Evolutionary conservation across 129 eudicot species (phyloP).

Genomic region (Pulicaria dysenterica): DNA sequence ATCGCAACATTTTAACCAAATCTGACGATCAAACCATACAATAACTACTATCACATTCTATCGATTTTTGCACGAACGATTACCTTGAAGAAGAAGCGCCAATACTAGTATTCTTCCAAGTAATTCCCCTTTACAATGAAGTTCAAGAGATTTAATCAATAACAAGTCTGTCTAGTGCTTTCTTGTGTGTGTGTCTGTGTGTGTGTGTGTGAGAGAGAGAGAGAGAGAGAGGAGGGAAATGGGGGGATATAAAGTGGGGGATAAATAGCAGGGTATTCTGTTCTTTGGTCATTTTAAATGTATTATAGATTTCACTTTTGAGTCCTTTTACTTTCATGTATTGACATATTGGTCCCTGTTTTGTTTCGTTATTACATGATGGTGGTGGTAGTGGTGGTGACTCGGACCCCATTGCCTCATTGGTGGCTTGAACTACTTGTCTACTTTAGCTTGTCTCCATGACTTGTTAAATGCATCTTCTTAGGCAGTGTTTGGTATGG

Average conservation of each 20-base stretch:
- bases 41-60: too few species aligned
- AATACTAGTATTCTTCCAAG: background rate
- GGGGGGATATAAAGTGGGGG: slow-evolving; percentile 26
- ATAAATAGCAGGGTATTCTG: slow-evolving; percentile 22
- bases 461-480: slow-evolving; percentile 4
- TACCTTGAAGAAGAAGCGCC: too few species aligned
- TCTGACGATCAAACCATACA: background rate
- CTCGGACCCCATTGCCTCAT: slow-evolving; percentile 36
- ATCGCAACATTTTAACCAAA: slow-evolving; percentile 16
- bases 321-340: background rate
- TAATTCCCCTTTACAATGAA: background rate
- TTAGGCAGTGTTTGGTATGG: too few species aligned
- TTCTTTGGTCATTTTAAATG: slow-evolving; percentile 16
- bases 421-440: slow-evolving; percentile 38
- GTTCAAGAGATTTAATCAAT: slow-evolving; percentile 4
- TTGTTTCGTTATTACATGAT: slow-evolving; percentile 15
- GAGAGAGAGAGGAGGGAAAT: slow-evolving; percentile 4
- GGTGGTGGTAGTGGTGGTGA: slow-evolving; percentile 22
- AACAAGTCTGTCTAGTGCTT: background rate
- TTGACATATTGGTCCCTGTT: slow-evolving; percentile 7
- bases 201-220: background rate
- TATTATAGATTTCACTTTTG: background rate
- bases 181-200: background rate
- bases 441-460: slow-evolving; percentile 28
- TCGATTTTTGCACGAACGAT: too few species aligned